Evolutionary conservation across 164 flowering plant species (phyloP), one percentile per base, ranked within the genome.

Genomic region (Tinospora cordifolia): DNA sequence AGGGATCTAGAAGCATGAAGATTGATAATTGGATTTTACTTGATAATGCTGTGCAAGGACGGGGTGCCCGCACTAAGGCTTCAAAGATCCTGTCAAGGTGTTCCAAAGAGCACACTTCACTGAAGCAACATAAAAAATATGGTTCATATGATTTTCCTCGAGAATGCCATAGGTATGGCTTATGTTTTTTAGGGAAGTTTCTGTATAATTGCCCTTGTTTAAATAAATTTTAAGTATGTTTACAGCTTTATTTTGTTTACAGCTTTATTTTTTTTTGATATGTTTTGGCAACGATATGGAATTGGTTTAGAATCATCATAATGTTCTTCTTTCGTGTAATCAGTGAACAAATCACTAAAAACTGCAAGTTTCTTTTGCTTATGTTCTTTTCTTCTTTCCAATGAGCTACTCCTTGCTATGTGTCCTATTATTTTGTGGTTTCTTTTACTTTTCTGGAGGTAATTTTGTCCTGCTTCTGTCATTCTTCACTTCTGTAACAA

Each of bases 11-110:
- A 81, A 85, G 81, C 76, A 73, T 66, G 76, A 88, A 85, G 76
- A 70, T 86, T 65, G 96, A 93, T 67, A 82, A 83, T 72, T 80
- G 84, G 84, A 75, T 90, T 67, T 88, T 85, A 65, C 90, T 93
- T 68, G 97, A 91, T 81, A 88, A 81, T 82, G 76, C 69, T 72
- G 86, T 86, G 36, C 86, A 75, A 78, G 75, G 79, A 25, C 77
- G 77, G 24, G 75, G 71, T 66, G 79, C 87, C 70, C 80, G 75
- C 47, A 44, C 59, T 46, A 83, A 69, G 40, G 83, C 84, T 57
- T 66, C 79, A 62, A 78, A 67, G 49, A 73, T 40, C 15, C 81
- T 79, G 26, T 86, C 96, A 41, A 93, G 85, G 79, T 87, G 90
- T 27, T 90, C 96, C 10, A 88, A 79, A 82, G 85, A 68, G 59